Evolutionary conservation across 305 asterid genomes (phyloP).

Genomic region (Fraxinus nigra): DNA sequence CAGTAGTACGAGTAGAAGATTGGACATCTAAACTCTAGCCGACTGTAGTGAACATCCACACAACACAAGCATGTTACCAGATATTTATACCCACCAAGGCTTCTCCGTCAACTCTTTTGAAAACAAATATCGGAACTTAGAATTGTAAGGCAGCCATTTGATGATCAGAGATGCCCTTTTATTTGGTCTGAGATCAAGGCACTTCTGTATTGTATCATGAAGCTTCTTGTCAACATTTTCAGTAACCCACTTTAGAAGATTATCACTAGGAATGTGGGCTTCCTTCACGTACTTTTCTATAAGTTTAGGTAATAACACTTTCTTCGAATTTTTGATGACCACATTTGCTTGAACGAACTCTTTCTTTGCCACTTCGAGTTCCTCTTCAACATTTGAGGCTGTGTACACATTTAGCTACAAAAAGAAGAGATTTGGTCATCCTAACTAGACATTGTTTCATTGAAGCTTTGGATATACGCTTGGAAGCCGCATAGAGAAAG

Average conservation of each 20-base stretch:
- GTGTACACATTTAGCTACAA: constrained; percentile 55
- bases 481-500: neutral
- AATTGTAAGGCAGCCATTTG: constrained; percentile 54
- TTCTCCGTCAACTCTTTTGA: constrained; percentile 47
- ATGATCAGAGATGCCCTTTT: constrained; percentile 43
- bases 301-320: constrained; percentile 44
- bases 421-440: constrained; percentile 5
- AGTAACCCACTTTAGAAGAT: constrained; percentile 42
- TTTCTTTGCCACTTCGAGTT: constrained; percentile 51
- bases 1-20: neutral
- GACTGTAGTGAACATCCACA: neutral
- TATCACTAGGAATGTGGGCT: constrained; percentile 39
- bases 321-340: constrained; percentile 45
- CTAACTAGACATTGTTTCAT: neutral
- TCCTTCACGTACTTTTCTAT: constrained; percentile 52
- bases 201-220: constrained; percentile 40
- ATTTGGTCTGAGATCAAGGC: constrained; percentile 29
- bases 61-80: neutral
- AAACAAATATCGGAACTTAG: constrained; percentile 51
- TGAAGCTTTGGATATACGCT: neutral
- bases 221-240: constrained; percentile 51
- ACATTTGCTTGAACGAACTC: constrained; percentile 53
- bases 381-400: constrained; percentile 42
- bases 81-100: constrained; percentile 43
- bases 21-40: neutral